These are phyloP conservation scores for Rosellinia necatrix DNA, from an alignment of 2,329 filamentous ascomycete genomes.

Conservation along the genomic window DNA sequence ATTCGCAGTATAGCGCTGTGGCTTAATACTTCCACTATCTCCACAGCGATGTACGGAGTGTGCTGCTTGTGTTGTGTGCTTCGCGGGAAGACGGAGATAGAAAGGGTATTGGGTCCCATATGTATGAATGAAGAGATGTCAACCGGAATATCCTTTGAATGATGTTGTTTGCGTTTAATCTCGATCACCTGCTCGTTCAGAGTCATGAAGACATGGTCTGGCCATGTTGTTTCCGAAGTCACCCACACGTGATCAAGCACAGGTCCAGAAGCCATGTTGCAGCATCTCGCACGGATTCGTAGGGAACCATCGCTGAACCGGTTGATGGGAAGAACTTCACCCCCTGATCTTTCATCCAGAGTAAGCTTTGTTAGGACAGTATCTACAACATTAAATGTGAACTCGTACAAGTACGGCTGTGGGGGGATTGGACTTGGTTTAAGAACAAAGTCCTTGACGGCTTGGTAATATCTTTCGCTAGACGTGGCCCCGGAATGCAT, in stretches of 20 bases:
- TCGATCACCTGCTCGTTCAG: conserved; percentile 66
- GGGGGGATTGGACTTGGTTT: conserved; percentile 49
- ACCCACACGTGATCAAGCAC: conserved; percentile 62
- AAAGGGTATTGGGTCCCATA: conserved; percentile 65
- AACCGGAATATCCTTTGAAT: conserved; percentile 75
- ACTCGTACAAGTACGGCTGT: conserved; percentile 45
- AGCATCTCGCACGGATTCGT: conserved; percentile 72
- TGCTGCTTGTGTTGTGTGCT: conserved; percentile 29
- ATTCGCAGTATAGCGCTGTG: conserved; percentile 50
- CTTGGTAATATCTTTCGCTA: conserved; percentile 58
- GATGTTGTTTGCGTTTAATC: conserved; percentile 69
- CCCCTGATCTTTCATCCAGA: conserved; percentile 30
- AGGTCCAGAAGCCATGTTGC: conserved; percentile 42
- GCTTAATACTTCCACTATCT: conserved; percentile 64
- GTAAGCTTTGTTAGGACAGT: conserved; percentile 45
- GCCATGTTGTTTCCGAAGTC: conserved; percentile 70
- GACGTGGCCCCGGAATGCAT: conserved; percentile 13
- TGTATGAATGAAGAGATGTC: conserved; percentile 69
- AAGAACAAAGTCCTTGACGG: conserved; percentile 56
- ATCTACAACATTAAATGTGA: conserved; percentile 53
- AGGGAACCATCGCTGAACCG: conserved; percentile 57
- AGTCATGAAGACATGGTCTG: conserved; percentile 68
- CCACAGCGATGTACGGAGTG: conserved; percentile 70
- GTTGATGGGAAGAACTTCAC: conserved; percentile 44
- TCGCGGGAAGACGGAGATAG: conserved; percentile 50